phyloP scores from a whole-genome alignment of 768 basidiomycete species.

The Daedaleopsis sinensis region DNA sequence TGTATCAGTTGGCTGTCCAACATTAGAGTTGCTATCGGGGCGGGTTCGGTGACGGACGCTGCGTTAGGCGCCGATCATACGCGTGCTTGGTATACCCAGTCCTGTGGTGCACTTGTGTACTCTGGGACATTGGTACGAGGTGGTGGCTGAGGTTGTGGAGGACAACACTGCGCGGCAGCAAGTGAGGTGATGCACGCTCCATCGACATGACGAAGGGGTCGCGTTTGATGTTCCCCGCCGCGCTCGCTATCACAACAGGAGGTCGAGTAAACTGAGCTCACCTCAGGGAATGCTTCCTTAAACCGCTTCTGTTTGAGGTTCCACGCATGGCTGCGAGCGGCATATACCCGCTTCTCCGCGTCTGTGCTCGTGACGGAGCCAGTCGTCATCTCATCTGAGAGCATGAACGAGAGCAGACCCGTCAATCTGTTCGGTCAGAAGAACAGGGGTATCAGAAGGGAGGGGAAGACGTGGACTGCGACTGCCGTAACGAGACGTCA shows the following conservation, averaged over 20 bases:
- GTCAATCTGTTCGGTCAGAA: slow-evolving; percentile 63
- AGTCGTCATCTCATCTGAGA: slow-evolving; percentile 95
- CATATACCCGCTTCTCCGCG: slow-evolving; percentile 76
- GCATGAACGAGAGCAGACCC: slow-evolving; percentile 92
- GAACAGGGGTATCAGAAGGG: not conserved
- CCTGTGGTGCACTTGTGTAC: too few species aligned
- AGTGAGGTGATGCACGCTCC: slow-evolving; percentile 5
- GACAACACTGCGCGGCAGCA: not conserved
- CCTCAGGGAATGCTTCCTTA: slow-evolving; percentile 87
- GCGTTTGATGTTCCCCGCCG: too few species aligned
- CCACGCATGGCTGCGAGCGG: slow-evolving; percentile 81
- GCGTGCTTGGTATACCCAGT: too few species aligned
- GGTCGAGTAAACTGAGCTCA: slow-evolving; percentile 42
- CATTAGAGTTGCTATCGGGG: not conserved
- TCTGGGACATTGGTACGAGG: too few species aligned
- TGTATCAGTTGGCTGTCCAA: slow-evolving; percentile 15
- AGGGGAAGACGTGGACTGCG: not conserved
- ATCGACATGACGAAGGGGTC: not conserved
- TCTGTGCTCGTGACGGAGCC: slow-evolving; percentile 85
- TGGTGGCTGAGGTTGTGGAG: too few species aligned
- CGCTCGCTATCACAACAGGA: too few species aligned
- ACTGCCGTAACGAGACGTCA: not conserved
- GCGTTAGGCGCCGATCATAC: too few species aligned
- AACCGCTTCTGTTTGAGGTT: slow-evolving; percentile 82
- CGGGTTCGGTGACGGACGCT: not conserved